Percentiles rank a stretch among this genome's conserved stretches.
Evolutionary conservation across 345 rosid species (phyloP).

Genomic region (Balakata baccata): DNA sequence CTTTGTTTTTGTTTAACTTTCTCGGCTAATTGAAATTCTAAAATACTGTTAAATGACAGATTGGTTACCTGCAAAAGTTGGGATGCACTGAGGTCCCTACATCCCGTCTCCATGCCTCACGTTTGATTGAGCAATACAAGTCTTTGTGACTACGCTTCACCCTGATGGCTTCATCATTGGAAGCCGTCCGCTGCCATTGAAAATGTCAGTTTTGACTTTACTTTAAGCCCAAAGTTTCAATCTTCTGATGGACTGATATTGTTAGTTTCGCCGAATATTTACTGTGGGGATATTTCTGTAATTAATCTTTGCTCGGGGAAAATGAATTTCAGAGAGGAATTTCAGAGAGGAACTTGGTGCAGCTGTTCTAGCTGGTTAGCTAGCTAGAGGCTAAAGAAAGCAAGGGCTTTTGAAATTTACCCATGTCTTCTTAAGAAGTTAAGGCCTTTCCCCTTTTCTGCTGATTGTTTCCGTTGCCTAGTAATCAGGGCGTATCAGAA

Average conservation of each 20-base stretch:
- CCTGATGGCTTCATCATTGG: not conserved
- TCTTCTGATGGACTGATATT: not conserved
- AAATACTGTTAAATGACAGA: conserved; percentile 32
- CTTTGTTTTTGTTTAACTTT: not conserved
- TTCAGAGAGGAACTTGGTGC: not conserved
- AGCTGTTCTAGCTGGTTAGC: not conserved
- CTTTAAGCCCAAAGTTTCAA: not conserved
- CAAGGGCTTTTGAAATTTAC: not conserved
- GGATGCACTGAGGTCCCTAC: conserved; percentile 79
- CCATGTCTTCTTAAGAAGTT: not conserved
- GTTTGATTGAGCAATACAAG: conserved; percentile 85
- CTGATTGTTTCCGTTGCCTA: not conserved
- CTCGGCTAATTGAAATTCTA: not conserved
- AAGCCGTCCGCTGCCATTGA: not conserved
- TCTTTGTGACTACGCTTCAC: conserved; percentile 54
- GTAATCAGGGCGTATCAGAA: not conserved
- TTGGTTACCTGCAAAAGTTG: conserved; percentile 64
- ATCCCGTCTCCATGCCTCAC: conserved; percentile 90
- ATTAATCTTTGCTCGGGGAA: not conserved
- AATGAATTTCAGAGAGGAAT: not conserved
- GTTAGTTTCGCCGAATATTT: not conserved
- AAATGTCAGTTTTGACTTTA: not conserved
- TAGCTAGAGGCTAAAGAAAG: no score
- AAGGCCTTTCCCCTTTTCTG: not conserved
- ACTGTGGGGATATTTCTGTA: not conserved